Evolutionary conservation across 176 grass and related monocot species (phyloP), one percentile per base, ranked within the genome.

Genomic region (Phoenix dactylifera): DNA sequence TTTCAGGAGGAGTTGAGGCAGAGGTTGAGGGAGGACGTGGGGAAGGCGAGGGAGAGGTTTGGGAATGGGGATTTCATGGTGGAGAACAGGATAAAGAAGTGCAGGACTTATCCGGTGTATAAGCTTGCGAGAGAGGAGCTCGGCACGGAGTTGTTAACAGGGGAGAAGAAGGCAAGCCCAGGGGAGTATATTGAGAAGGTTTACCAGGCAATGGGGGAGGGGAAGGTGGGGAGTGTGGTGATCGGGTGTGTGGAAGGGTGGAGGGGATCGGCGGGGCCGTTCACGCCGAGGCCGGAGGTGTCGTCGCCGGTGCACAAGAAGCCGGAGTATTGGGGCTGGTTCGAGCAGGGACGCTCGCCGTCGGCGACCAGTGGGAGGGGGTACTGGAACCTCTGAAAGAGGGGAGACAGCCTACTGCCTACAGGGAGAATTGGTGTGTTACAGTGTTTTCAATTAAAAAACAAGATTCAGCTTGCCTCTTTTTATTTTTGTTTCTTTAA

Each of bases 151-250:
- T 50, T 71, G 55, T 16, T 71, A 6, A 60, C 57, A 17, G 68
- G 68, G 29, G 56, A 71, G 68, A 60, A 71, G 56, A 69, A 57
- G 54, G 68, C 20, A 6, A 71, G 68, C 18, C 68, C 68, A 5
- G 68, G 56, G 22, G 68, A 71, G 68, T 22, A 71, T 22, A 71
- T 71, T n/a, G 68, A 71, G 68, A 71, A 71, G 39, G 68, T 71
- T 0, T 71, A 71, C 17, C 56, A 60, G 56, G 68, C 68, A 16
- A 71, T 71, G 6, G 56, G 9, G 44, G 67, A 70, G 15, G 67
- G 55, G 30, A 71, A 29, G 68, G 16, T 71, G 4, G 68, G 68
- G 44, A 23, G 26, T 23, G 68, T 71, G 20, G 44, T 71, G 16
- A 7, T 71, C 18, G 23, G 51, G 55, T 71, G 68, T 44, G 44